Percentiles rank a stretch among this genome's conserved stretches.
phyloP scores from a whole-genome alignment of 768 basidiomycete genomes.

The Austroboletus eburneus region DNA sequence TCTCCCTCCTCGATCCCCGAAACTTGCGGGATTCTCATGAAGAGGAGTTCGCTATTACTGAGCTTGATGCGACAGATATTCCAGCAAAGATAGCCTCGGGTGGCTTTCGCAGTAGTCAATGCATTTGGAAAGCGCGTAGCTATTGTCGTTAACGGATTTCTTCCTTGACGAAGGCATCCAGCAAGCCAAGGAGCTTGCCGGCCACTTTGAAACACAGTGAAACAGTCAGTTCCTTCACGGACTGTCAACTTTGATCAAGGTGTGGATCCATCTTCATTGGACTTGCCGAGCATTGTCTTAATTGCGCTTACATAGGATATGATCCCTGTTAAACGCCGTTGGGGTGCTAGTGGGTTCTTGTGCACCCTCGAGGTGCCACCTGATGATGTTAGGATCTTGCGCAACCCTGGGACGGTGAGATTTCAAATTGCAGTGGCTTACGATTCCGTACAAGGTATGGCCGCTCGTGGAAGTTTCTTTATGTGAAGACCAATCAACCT shows the following conservation, averaged over 20 bases:
- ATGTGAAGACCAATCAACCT: constrained; percentile 57
- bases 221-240: constrained; percentile 44
- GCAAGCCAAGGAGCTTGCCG: constrained; percentile 41
- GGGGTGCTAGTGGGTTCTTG: constrained; percentile 35
- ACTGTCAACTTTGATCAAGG: constrained; percentile 39
- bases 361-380: constrained; percentile 21
- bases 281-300: not conserved
- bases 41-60: constrained; percentile 34
- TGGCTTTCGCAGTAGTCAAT: constrained; percentile 47
- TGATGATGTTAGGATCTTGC: constrained; percentile 33
- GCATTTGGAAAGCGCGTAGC: constrained; percentile 40
- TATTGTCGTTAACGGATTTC: constrained; percentile 43
- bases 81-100: constrained; percentile 26
- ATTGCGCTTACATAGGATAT: constrained; percentile 34
- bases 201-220: constrained; percentile 36
- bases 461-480: no score
- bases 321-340: constrained; percentile 38
- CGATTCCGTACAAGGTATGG: no score
- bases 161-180: constrained; percentile 41
- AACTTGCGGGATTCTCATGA: constrained; percentile 29
- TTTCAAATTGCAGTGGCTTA: not conserved
- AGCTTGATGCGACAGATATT: constrained; percentile 35
- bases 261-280: constrained; percentile 9
- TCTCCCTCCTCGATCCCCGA: constrained; percentile 30
- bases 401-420: constrained; percentile 41